phyloP scores from a whole-genome alignment of 345 rosid genomes.

The Nephelium lappaceum region DNA sequence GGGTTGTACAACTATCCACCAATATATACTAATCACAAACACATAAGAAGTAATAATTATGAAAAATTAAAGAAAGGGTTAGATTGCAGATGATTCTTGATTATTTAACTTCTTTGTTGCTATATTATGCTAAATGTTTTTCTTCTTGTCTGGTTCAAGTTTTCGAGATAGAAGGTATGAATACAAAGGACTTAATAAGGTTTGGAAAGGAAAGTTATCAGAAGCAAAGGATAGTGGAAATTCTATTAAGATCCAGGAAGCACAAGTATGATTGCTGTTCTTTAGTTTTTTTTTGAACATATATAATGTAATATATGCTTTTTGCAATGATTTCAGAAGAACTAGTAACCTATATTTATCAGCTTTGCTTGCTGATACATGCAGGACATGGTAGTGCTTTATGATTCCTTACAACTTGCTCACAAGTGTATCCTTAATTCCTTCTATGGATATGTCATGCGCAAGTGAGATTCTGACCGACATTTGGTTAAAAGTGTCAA shows the following conservation, averaged over 20 bases:
- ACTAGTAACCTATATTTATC: conserved; percentile 19
- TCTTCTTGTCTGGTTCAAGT: conserved; percentile 45
- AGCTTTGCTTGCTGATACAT: conserved; percentile 30
- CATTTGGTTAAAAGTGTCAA: conserved; percentile 18
- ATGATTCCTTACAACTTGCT: conserved; percentile 97
- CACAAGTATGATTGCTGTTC: conserved; percentile 58
- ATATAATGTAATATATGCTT: not conserved
- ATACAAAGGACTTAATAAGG: conserved; percentile 94
- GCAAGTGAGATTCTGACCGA: conserved; percentile 66
- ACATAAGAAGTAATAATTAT: no score
- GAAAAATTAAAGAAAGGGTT: no score
- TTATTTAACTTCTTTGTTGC: not conserved
- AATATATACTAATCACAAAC: no score
- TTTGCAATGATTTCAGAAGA: not conserved
- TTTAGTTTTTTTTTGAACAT: conserved; percentile 10
- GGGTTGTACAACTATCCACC: no score
- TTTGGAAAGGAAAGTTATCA: conserved; percentile 95
- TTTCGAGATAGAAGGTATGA: conserved; percentile 98
- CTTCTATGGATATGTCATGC: conserved; percentile 99
- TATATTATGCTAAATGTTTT: conserved; percentile 25
- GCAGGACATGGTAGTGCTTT: conserved; percentile 98
- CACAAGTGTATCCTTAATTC: conserved; percentile 97
- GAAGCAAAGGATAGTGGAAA: conserved; percentile 97
- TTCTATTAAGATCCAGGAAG: conserved; percentile 94
- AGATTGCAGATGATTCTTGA: no score